Conservation (phyloP, 441 rosid species). For the Rhodomyrtus psidioides region DNA sequence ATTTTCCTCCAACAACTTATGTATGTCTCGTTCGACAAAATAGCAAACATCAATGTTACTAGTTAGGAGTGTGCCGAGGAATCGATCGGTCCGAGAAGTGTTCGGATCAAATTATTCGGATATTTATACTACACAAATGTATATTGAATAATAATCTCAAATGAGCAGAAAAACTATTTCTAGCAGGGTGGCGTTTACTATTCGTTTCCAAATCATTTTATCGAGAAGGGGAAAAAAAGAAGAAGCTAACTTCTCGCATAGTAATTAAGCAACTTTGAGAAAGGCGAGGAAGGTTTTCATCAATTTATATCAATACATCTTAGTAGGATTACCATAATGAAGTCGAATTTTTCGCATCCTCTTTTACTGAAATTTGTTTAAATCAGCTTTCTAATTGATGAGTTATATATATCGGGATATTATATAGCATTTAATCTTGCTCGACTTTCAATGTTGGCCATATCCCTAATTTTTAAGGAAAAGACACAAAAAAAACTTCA, state of each 20-base stretch:
- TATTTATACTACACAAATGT: too few species aligned
- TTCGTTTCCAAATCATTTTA: not conserved
- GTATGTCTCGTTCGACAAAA: not conserved
- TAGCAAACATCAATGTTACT: not conserved
- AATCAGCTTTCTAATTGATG: not conserved
- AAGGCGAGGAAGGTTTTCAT: not conserved
- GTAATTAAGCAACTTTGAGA: not conserved
- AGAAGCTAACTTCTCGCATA: not conserved
- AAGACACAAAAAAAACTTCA: too few species aligned
- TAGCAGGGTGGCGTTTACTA: not conserved
- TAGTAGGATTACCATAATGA: not conserved
- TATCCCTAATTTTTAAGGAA: not conserved
- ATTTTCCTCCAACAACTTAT: not conserved
- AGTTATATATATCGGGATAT: not conserved
- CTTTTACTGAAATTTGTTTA: not conserved
- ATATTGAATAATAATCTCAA: not conserved
- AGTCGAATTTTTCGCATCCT: not conserved
- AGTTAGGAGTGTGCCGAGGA: too few species aligned
- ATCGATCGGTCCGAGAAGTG: too few species aligned
- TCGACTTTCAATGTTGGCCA: not conserved
- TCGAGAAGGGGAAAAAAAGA: not conserved
- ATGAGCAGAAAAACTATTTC: not conserved
- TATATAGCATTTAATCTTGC: accelerated
- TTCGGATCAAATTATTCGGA: too few species aligned
- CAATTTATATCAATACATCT: not conserved